Base-by-base conservation (phyloP, 2,329 filamentous ascomycete species). In the Colletotrichum sp. region DNA sequence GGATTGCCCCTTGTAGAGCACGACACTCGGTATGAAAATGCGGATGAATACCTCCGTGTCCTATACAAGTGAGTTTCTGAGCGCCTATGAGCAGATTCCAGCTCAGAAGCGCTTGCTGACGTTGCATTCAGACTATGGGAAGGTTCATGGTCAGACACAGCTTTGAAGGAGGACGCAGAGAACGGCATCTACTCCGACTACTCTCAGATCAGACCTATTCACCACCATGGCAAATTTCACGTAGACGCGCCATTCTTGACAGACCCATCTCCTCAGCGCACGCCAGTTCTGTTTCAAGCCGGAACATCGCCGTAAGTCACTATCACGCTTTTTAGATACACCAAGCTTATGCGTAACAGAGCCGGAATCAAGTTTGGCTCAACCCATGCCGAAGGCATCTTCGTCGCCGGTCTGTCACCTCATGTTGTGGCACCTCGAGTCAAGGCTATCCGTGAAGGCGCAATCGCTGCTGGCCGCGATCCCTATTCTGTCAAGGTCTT, bases 11-110 rank as follows among this genome's bases (percentile, higher is more conserved):
- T 0, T 89, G 91, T 57, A 87, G 71, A 91, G 74, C 92, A 93
- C 77, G 92, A 93, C 62, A 87, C 92, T 79, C 86, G 91, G 32
- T 93, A 93, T 77, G 85, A 83, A 0, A 89, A 92, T 78, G 92
- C 91, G 0, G 91, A 93, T 71, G 92, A 93, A 78, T 93, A 92
- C 79, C 82, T 93, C 25, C 82, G 87, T 1, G 89, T 93, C 1
- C 81, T 93, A 5, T 93, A 93, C 81, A 93, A 93, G 88, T 73
- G 36, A 25, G 71, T 90, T 90, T 3, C 5, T 49, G 19, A 49
- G 39, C 19, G 6, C 9, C 39, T 44, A 44, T 44, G 39, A 44
- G 19, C 39, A 44, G 19, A n/a, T 1, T 11, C 2, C 3, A 44
- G 3, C 8, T 44, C 30, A 34, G 3, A 3, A n/a, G 1, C 6